phyloP scores from a whole-genome alignment of 768 basidiomycete species.

The Tylopilus plumbeoviolaceoides region DNA sequence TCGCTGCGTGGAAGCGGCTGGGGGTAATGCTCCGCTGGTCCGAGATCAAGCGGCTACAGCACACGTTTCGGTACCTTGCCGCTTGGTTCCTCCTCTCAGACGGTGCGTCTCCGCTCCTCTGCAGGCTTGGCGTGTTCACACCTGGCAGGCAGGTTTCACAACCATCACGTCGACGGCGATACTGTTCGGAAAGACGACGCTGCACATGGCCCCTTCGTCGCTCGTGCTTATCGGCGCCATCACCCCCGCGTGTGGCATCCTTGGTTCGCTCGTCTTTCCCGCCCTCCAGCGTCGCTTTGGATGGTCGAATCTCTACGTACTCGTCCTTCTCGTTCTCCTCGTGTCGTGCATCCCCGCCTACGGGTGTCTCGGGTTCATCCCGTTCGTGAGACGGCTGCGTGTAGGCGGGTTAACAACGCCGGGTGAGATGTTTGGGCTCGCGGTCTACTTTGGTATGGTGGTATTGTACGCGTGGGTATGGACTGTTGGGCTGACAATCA shows the following conservation, averaged over 20 bases:
- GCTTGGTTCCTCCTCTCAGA: constrained; percentile 96
- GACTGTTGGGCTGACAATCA: neutral
- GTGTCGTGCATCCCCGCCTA: constrained; percentile 71
- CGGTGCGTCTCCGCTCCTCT: constrained; percentile 43
- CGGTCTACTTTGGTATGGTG: constrained; percentile 70
- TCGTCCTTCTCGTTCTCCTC: constrained; percentile 63
- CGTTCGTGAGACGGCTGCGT: constrained; percentile 40
- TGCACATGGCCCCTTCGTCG: constrained; percentile 74
- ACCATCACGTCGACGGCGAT: constrained; percentile 91
- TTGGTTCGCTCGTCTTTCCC: constrained; percentile 84
- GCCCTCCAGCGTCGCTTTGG: constrained; percentile 57
- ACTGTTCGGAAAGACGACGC: constrained; percentile 85
- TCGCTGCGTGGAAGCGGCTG: constrained; percentile 70
- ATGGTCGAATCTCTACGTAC: constrained; percentile 65
- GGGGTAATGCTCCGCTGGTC: constrained; percentile 68
- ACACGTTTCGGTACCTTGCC: constrained; percentile 85
- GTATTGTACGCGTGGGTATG: neutral
- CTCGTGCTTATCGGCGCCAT: constrained; percentile 78
- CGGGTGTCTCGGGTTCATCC: constrained; percentile 77
- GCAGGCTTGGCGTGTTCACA: neutral
- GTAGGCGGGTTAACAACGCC: constrained; percentile 77
- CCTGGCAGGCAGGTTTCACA: constrained; percentile 55
- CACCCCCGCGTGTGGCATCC: constrained; percentile 73
- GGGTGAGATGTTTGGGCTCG: constrained; percentile 82
- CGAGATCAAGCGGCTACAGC: constrained; percentile 69